These are phyloP conservation scores for Cyberlindnera veronae DNA, from an alignment of 805 yeast genomes.

Conservation along the genomic window DNA sequence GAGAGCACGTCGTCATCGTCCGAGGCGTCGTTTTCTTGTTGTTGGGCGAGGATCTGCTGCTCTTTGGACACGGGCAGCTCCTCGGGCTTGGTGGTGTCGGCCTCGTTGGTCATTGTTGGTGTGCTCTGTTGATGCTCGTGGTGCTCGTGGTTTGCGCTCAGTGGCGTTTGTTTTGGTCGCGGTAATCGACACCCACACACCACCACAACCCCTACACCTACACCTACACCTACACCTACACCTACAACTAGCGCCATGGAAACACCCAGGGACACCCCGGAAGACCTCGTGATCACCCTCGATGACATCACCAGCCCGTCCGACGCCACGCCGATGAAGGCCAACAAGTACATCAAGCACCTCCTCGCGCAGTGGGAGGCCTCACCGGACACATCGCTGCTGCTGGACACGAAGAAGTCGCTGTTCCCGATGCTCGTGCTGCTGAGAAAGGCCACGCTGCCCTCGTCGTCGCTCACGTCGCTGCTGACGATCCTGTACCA, in stretches of 20 bases:
- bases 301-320: conserved; percentile 20
- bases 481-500: conserved; percentile 57
- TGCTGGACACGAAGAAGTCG: conserved; percentile 45
- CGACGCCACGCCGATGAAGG: conserved; percentile 19
- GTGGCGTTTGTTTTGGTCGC: neutral
- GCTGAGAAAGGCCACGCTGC: conserved; percentile 43
- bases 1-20: conserved; percentile 40
- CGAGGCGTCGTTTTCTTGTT: conserved; percentile 28
- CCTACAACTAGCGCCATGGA: neutral
- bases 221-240: too few relatives aligned
- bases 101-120: conserved; percentile 6
- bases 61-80: conserved; percentile 4
- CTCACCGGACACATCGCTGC: conserved; percentile 25
- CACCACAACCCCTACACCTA: neutral
- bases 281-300: conserved; percentile 16
- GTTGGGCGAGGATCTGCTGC: conserved; percentile 20
- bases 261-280: conserved; percentile 4
- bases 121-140: neutral
- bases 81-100: conserved; percentile 1
- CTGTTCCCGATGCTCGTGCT: conserved; percentile 51
- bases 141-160: neutral
- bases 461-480: conserved; percentile 43
- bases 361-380: conserved; percentile 37
- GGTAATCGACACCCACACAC: neutral
- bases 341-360: conserved; percentile 29